phyloP scores from a whole-genome alignment of 805 yeast species.

The Wickerhamiella azyma region DNA sequence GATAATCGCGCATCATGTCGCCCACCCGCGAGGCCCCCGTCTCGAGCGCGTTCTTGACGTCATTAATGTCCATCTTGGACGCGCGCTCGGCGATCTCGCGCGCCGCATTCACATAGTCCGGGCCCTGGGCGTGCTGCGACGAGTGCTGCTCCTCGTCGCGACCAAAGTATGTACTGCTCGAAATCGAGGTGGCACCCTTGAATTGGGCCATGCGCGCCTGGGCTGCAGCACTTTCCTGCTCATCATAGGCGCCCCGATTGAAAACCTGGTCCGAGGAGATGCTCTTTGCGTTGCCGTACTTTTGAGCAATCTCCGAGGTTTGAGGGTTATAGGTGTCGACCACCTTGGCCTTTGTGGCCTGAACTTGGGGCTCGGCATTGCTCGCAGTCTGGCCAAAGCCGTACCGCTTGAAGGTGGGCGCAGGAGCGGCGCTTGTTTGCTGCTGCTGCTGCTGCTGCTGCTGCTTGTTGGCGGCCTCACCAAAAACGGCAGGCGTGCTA shows the following conservation, averaged over 20 bases:
- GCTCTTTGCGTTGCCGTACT: constrained; percentile 82
- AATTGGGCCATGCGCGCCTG: constrained; percentile 65
- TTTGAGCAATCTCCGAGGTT: constrained; percentile 27
- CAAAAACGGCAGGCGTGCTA: constrained; percentile 3
- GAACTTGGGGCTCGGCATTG: constrained; percentile 16
- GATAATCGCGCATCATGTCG: constrained; percentile 71
- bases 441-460: constrained; percentile 7
- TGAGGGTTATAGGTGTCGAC: constrained; percentile 36
- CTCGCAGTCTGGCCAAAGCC: constrained; percentile 22
- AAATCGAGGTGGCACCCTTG: constrained; percentile 78
- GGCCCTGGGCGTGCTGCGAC: constrained; percentile 19
- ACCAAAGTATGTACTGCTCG: constrained; percentile 86
- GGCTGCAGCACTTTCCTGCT: constrained; percentile 67
- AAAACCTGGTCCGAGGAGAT: constrained; percentile 92
- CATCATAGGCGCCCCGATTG: constrained; percentile 77
- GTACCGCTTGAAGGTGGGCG: constrained; percentile 15
- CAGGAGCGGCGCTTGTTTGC: constrained; percentile 8
- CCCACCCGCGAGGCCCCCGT: constrained; percentile 86
- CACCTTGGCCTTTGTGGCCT: constrained; percentile 12
- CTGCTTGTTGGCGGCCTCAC: not conserved
- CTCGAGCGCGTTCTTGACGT: constrained; percentile 81
- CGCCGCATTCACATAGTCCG: constrained; percentile 21
- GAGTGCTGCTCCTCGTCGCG: constrained; percentile 46
- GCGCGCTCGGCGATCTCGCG: constrained; percentile 19
- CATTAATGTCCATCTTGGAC: constrained; percentile 60